Evolutionary conservation across 148 eudicot species (phyloP).

Genomic region (Fagopyrum esculentum): DNA sequence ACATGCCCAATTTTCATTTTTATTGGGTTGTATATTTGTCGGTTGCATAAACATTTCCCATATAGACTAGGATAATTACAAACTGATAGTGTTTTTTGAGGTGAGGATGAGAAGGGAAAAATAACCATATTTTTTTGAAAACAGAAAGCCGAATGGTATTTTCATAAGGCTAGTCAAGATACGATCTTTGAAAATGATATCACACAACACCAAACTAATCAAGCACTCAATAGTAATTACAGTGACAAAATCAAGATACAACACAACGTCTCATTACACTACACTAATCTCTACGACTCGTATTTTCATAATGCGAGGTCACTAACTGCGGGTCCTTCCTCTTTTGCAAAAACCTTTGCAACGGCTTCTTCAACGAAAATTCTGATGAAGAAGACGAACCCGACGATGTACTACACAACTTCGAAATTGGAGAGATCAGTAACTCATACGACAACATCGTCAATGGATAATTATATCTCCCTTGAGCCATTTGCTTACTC

Average conservation of each 20-base stretch:
- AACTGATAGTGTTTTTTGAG: too few species aligned
- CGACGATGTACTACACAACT: background rate
- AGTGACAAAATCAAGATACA: background rate
- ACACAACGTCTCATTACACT: background rate
- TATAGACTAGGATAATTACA: too few species aligned
- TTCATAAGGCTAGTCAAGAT: background rate
- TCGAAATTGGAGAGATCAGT: background rate
- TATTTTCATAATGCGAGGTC: background rate
- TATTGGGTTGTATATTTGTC: too few species aligned
- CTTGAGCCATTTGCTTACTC: background rate
- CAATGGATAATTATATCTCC: background rate
- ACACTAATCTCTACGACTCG: background rate
- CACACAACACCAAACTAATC: background rate
- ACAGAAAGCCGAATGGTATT: background rate
- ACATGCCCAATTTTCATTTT: too few species aligned
- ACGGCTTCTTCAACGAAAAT: conserved; percentile 3
- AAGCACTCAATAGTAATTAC: background rate
- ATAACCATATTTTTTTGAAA: too few species aligned
- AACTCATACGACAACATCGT: background rate
- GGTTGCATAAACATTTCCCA: too few species aligned
- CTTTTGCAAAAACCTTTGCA: conserved; percentile 5
- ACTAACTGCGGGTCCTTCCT: background rate
- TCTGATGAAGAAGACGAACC: background rate
- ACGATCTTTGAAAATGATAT: background rate
- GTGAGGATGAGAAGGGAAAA: too few species aligned